Percentiles rank a stretch among this genome's conserved stretches.
These are phyloP conservation scores for Podila epigama DNA, from an alignment of 192 early-diverging fungal species.

Conservation along the genomic window DNA sequence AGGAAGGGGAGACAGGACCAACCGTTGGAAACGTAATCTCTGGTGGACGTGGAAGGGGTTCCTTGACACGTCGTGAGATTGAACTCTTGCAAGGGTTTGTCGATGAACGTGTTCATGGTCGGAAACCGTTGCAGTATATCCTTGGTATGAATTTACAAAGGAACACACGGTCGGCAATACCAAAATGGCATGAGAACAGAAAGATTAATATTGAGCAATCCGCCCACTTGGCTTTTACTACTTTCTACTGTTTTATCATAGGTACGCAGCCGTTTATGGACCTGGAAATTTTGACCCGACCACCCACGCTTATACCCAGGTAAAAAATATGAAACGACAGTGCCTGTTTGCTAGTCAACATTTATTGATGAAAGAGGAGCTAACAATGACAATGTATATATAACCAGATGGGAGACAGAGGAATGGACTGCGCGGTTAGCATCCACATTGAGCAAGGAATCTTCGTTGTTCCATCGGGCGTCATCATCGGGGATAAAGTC, in stretches of 20 bases:
- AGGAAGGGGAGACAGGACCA: neutral
- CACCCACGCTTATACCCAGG: slow-evolving; percentile 87
- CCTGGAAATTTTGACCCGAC: slow-evolving; percentile 70
- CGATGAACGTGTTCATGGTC: slow-evolving; percentile 60
- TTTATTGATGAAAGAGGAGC: neutral
- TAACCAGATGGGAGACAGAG: slow-evolving; percentile 87
- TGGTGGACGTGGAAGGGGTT: neutral
- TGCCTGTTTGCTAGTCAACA: no score
- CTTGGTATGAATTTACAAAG: slow-evolving; percentile 53
- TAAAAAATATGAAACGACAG: slow-evolving; percentile 15
- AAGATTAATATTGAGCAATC: neutral
- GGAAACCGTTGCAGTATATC: slow-evolving; percentile 95
- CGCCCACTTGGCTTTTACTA: neutral
- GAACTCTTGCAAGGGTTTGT: slow-evolving; percentile 51
- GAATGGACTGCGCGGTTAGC: slow-evolving; percentile 82
- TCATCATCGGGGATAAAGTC: slow-evolving; percentile 14
- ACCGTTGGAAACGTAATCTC: neutral
- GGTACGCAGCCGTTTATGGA: slow-evolving; percentile 87
- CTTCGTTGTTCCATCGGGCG: neutral
- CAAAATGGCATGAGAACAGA: neutral
- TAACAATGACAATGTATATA: neutral
- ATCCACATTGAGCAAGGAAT: slow-evolving; percentile 45
- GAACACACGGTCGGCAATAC: no score
- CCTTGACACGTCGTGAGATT: slow-evolving; percentile 29
- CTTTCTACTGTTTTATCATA: slow-evolving; percentile 1